Evolutionary conservation across 1,139 yeast genomes (phyloP), one percentile per base, ranked within the genome.

Genomic region (Scheffersomyces quercinus): DNA sequence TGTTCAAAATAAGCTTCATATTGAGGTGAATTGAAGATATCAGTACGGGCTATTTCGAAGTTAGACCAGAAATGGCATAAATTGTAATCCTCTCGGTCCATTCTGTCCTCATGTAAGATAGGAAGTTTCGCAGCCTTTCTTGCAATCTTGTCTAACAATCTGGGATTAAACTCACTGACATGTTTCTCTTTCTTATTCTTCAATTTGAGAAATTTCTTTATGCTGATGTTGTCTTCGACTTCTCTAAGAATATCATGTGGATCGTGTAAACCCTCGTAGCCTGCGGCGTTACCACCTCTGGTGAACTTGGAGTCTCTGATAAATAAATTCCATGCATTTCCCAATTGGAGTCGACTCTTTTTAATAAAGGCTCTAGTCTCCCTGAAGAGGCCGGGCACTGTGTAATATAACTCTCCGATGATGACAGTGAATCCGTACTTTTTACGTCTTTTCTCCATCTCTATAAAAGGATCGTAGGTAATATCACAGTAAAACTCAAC

Each of bases 41-140:
- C 89, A 3, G 88, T 77, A 41, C 88, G 67, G 2, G 97, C 96
- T 54, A 90, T 90, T 62, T 90, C 97, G 59, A 90, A 90, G 67
- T 90, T 90, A 33, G 95, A 83, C 97, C 97, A 90, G 66, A 89
- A 90, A 65, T 90, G 97, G 55, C 95, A 86, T 57, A 85, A 58
- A 59, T 85, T 88, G 64, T 83, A 89, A 48, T 82, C 85, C 55
- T 85, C 85, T 20, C 80, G 75, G 44, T 83, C 81, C 58, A 83
- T 71, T 46, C 78, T 65, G 55, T 84, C 88, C 43, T 70, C 76
- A 50, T 68, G 67, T 5, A 76, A 50, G 2, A 45, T 41, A 0
- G 79, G 79, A 24, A 68, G 68, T 5, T 57, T 51, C 3, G 41
- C 46, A 0, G 67, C 50, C 29, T 55, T 55, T 14, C 53, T 54